A percentile compares a stretch with the other conserved stretches of the same genome.
Evolutionary conservation across 441 rosid species (phyloP).

Genomic region (Brassica balearica): DNA sequence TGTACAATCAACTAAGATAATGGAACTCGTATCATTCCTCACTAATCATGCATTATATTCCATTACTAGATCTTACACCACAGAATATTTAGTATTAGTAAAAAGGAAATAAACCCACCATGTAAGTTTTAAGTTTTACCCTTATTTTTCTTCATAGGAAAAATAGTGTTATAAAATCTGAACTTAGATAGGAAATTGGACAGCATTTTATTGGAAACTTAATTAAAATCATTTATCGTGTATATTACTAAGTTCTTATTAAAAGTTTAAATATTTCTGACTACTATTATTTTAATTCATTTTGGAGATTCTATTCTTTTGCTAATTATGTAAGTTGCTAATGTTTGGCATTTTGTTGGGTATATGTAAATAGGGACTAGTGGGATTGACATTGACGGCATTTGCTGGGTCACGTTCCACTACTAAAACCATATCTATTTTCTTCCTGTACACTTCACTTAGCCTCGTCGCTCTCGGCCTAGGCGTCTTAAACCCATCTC

Average conservation of each 20-base stretch:
- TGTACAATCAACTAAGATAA: conserved; percentile 36
- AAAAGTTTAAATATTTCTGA: not conserved
- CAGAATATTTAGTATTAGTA: not conserved
- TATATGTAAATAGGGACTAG: conserved; percentile 62
- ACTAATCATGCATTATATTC: conserved; percentile 19
- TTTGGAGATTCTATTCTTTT: not conserved
- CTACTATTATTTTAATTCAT: not conserved
- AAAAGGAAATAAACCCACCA: not conserved
- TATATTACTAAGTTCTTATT: not conserved
- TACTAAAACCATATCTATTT: conserved; percentile 48
- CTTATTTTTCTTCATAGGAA: not conserved
- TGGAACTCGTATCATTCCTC: conserved; percentile 41
- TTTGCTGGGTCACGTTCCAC: conserved; percentile 57
- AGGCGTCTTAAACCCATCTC: conserved; percentile 80
- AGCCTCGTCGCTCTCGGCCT: conserved; percentile 74
- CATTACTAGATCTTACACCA: conserved; percentile 12
- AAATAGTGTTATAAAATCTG: not conserved
- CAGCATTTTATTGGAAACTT: not conserved
- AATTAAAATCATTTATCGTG: not conserved
- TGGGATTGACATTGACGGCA: conserved; percentile 80
- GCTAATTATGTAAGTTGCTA: not conserved
- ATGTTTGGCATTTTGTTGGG: conserved; percentile 15
- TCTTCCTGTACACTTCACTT: conserved; percentile 72
- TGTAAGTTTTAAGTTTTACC: not conserved
- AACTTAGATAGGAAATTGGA: not conserved